These are phyloP conservation scores for Handroanthus guayacan DNA, from an alignment of 257 asterid genomes.

Conservation along the genomic window DNA sequence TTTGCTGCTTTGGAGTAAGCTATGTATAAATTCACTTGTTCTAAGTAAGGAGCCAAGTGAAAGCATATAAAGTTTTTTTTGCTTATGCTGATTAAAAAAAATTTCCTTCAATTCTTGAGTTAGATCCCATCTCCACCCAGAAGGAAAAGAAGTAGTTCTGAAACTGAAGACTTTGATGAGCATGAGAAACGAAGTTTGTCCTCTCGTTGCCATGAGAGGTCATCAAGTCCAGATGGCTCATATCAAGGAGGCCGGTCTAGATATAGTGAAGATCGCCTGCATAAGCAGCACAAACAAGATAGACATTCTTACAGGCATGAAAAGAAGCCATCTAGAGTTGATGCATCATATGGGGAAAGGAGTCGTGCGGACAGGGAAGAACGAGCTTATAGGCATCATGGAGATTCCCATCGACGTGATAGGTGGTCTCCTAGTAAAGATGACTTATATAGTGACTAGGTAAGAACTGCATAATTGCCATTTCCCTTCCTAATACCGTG, in stretches of 20 bases:
- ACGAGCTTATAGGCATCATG: slow-evolving; percentile 34
- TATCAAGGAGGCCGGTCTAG: slow-evolving; percentile 45
- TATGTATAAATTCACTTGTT: neutral
- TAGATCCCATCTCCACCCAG: slow-evolving; percentile 89
- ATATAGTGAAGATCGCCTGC: slow-evolving; percentile 42
- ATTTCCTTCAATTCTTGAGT: slow-evolving; percentile 18
- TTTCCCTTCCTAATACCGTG: too few relatives aligned
- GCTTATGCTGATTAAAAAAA: neutral
- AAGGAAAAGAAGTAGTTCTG: slow-evolving; percentile 54
- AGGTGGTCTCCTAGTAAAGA: slow-evolving; percentile 48
- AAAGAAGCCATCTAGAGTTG: slow-evolving; percentile 41
- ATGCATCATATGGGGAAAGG: slow-evolving; percentile 45
- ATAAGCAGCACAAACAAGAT: slow-evolving; percentile 37
- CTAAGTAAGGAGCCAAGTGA: neutral
- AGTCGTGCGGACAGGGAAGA: slow-evolving; percentile 48
- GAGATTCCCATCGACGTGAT: slow-evolving; percentile 41
- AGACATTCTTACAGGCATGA: slow-evolving; percentile 51
- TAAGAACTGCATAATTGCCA: neutral
- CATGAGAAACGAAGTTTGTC: slow-evolving; percentile 41
- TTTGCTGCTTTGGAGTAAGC: neutral
- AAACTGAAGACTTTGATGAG: slow-evolving; percentile 33
- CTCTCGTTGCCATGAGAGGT: slow-evolving; percentile 42
- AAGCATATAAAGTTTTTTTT: neutral
- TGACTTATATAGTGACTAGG: slow-evolving; percentile 32
- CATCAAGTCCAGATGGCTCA: slow-evolving; percentile 54